Percentiles rank a stretch among this genome's conserved stretches.
Conservation (phyloP, 768 basidiomycete genomes). For the Podaxis pistillaris region DNA sequence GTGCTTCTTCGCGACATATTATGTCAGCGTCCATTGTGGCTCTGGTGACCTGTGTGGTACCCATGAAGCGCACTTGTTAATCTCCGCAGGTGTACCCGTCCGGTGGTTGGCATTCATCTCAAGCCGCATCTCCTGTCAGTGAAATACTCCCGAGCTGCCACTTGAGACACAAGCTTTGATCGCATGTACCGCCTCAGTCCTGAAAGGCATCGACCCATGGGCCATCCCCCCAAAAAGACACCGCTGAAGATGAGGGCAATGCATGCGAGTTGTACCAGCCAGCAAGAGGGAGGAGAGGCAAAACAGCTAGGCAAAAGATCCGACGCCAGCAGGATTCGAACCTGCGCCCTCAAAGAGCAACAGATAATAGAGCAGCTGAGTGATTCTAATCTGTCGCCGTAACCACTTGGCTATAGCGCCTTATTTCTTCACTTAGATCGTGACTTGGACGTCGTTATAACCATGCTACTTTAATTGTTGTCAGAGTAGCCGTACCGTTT, state of each 20-base stretch:
- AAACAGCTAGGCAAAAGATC: background rate
- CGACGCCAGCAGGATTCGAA: slow-evolving; percentile 27
- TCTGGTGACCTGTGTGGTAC: slow-evolving; percentile 8
- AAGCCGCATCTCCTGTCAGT: background rate
- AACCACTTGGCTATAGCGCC: slow-evolving; percentile 82
- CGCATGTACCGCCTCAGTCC: background rate
- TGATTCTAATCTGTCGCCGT: slow-evolving; percentile 71
- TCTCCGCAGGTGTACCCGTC: background rate
- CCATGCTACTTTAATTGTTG: too few species aligned
- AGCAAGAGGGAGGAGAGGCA: background rate
- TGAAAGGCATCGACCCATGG: background rate
- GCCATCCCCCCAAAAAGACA: background rate
- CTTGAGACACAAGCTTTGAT: background rate
- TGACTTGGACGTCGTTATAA: too few species aligned
- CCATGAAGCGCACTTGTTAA: background rate
- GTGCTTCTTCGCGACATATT: background rate
- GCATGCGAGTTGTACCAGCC: background rate
- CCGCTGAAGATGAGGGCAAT: background rate
- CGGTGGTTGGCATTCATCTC: background rate
- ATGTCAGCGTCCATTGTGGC: background rate
- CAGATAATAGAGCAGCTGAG: slow-evolving; percentile 35
- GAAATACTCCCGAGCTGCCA: background rate
- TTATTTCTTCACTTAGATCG: background rate
- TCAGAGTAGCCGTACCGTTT: background rate
- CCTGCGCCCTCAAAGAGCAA: slow-evolving; percentile 71